These are phyloP conservation scores for Naganishia onofrii DNA, from an alignment of 768 basidiomycete genomes.

Conservation along the genomic window DNA sequence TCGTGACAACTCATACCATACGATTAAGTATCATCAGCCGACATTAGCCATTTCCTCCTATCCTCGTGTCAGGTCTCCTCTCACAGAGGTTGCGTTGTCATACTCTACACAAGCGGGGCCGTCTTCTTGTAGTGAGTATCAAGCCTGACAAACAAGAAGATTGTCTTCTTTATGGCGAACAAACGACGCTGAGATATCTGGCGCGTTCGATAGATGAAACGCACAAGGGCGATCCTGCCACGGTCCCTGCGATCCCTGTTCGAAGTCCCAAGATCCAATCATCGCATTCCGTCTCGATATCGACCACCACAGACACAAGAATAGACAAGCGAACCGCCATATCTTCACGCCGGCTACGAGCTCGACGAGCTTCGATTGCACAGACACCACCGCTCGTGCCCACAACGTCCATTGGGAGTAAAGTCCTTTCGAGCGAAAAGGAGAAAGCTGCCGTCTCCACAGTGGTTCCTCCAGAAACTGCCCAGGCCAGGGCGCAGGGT, in stretches of 20 bases:
- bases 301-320: no score
- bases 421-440: neutral
- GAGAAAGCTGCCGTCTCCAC: neutral
- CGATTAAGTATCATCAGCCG: neutral
- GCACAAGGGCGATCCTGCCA: neutral
- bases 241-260: neutral
- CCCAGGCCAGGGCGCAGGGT: no score
- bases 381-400: neutral
- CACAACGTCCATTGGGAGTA: neutral
- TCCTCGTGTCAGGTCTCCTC: neutral
- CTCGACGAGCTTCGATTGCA: neutral
- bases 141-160: neutral
- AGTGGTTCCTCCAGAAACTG: no score
- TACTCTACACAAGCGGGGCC: neutral
- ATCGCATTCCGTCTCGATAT: neutral
- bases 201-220: neutral
- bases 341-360: no score
- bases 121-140: neutral
- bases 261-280: neutral
- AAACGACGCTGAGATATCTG: no score
- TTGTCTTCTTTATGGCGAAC: no score
- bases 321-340: no score
- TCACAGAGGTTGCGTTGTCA: neutral
- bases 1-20: neutral
- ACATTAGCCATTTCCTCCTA: neutral